These are phyloP conservation scores for Exophiala alcalophila DNA, from an alignment of 2,329 filamentous ascomycete genomes.

Conservation along the genomic window DNA sequence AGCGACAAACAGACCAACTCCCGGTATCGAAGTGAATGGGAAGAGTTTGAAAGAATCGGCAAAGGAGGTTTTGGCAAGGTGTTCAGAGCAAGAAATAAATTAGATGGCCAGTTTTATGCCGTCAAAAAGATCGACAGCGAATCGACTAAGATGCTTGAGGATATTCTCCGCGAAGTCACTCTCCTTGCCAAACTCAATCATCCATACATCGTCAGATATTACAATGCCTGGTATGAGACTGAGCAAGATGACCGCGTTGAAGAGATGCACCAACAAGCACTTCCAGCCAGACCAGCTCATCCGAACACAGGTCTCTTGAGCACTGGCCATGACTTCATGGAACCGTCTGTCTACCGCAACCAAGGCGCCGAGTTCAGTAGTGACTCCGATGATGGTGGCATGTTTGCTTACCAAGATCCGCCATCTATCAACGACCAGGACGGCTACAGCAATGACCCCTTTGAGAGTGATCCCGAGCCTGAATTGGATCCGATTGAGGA, in stretches of 20 bases:
- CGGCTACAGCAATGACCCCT: slow-evolving; percentile 46
- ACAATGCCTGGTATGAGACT: slow-evolving; percentile 84
- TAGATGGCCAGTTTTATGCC: slow-evolving; percentile 90
- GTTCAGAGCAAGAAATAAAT: slow-evolving; percentile 88
- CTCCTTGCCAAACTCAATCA: slow-evolving; percentile 90
- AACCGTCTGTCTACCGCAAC: slow-evolving; percentile 72
- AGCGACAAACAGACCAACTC: slow-evolving; percentile 49
- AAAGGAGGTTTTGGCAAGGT: slow-evolving; percentile 96
- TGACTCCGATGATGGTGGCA: slow-evolving; percentile 49
- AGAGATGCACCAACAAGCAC: slow-evolving; percentile 6
- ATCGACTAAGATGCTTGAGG: slow-evolving; percentile 60
- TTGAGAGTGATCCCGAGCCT: slow-evolving; percentile 24
- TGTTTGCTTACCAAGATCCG: slow-evolving; percentile 31
- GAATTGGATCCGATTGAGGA: slow-evolving; percentile 12
- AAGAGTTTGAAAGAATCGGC: slow-evolving; percentile 82
- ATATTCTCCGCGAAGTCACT: slow-evolving; percentile 79
- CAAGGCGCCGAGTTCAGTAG: slow-evolving; percentile 68
- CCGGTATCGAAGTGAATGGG: slow-evolving; percentile 83
- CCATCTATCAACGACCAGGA: slow-evolving; percentile 38
- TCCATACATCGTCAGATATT: slow-evolving; percentile 83
- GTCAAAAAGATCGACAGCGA: slow-evolving; percentile 93
- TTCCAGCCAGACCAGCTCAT: slow-evolving; percentile 14
- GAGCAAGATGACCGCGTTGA: slow-evolving; percentile 19
- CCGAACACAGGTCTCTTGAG: slow-evolving; percentile 17
- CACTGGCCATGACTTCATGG: slow-evolving; percentile 82